Conservation (phyloP, 2,329 filamentous ascomycete species). For the Pseudogymnoascus sp. region DNA sequence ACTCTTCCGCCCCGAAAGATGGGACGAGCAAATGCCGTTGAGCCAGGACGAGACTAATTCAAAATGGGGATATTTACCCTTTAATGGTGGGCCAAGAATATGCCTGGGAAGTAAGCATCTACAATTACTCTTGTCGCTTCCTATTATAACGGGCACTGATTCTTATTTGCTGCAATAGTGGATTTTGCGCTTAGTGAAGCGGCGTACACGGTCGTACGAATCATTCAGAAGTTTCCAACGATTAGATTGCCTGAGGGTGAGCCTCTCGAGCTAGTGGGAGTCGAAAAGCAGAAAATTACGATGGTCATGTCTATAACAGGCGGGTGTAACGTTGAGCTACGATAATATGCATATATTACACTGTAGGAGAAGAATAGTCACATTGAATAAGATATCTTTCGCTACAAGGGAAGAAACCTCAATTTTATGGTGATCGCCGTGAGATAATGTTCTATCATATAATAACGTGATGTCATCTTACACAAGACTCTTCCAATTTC, state of each 20-base stretch:
- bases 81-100: conserved; percentile 21
- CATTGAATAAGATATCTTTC: no score
- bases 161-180: conserved; percentile 7
- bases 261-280: conserved; percentile 13
- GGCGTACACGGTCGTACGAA: conserved; percentile 17
- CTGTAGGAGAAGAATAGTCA: no score
- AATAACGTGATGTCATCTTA: no score
- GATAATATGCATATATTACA: not conserved
- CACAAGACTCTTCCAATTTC: no score
- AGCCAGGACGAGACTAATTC: conserved; percentile 11
- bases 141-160: not conserved
- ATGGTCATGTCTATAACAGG: conserved; percentile 16
- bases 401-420: no score
- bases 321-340: conserved; percentile 12
- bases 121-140: not conserved
- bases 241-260: not conserved
- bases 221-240: conserved; percentile 15
- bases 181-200: conserved; percentile 24
- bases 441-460: no score
- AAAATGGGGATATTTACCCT: conserved; percentile 23
- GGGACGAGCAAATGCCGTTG: conserved; percentile 32
- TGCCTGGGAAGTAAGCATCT: conserved; percentile 23
- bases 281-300: conserved; percentile 17
- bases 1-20: conserved; percentile 27
- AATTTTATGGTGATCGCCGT: no score